Evolutionary conservation across 495 filamentous ascomycete genomes (phyloP), one percentile per base, ranked within the genome.

Genomic region (Aspergillus wentii): DNA sequence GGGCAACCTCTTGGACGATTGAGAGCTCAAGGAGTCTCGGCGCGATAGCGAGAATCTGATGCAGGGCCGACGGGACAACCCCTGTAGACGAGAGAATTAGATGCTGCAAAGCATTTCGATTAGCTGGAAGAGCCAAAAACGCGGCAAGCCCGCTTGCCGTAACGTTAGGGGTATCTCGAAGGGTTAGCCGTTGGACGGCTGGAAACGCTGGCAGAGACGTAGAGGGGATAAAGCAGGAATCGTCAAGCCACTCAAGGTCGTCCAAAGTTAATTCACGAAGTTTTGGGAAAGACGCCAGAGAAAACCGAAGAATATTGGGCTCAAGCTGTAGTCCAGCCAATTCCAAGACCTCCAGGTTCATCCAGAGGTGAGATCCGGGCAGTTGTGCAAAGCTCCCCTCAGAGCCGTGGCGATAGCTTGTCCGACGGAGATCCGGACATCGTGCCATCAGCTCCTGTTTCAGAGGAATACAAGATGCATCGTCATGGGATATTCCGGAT

Each of bases 351-450:
- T 95, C 85, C 26, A 98, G 67, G 33, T 82, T 81, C 17, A 64
- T 63, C 91, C 91, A 98, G 11, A 84, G 71, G 4, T 69, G 67
- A 5, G 79, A 72, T 6, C 71, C 69, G 6, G 75, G 69, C 13
- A 96, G 64, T 17, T 77, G 66, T 39, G 85, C 76, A 43, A 98
- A 76, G 54, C 79, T 83, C 27, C 75, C 77, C 66, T 96, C 92
- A 6, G 84, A 72, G 8, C 92, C 92, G 25, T 68, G 62, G 27
- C 72, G 70, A 64, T 94, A 98, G 20, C 71, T 79, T 88, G 96
- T 96, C 49, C 86, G 89, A 33, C 89, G 78, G 17, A 97, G 62
- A 49, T 94, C 79, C 19, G 82, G 76, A 56, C 89, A 96, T 21
- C 85, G 76, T 3, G 77, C 80, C 61, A 90, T 85, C 18, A 96